Conservation (phyloP, 2,329 filamentous ascomycete species). For the Cladosporium sp. region DNA sequence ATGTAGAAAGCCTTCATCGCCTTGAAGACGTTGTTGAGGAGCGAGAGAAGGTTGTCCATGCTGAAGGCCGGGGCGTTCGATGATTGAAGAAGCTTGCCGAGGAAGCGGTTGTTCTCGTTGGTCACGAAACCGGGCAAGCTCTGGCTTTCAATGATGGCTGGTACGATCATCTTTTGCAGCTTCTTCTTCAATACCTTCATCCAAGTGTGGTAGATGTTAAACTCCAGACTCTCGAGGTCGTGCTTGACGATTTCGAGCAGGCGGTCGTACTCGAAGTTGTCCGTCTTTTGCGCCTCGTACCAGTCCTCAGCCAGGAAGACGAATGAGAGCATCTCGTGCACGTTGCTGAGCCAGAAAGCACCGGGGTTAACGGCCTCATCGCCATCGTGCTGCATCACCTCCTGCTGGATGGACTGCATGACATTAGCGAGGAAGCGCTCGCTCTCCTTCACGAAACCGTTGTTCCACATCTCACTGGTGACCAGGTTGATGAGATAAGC, state of each 20-base stretch:
- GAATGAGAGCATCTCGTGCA: conserved; percentile 99
- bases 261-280: conserved; percentile 98
- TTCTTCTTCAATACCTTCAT: conserved; percentile 99
- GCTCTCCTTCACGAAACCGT: conserved; percentile 98
- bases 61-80: conserved; percentile 94
- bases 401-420: conserved; percentile 99
- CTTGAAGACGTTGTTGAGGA: conserved; percentile 95
- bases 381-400: conserved; percentile 98
- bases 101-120: conserved; percentile 96
- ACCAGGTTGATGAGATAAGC: conserved; percentile 98
- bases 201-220: conserved; percentile 99
- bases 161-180: conserved; percentile 99
- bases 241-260: conserved; percentile 98
- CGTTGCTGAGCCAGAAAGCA: conserved; percentile 98
- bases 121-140: conserved; percentile 97
- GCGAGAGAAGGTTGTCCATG: conserved; percentile 96
- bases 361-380: conserved; percentile 97
- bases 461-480: conserved; percentile 99
- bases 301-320: conserved; percentile 98
- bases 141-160: conserved; percentile 97
- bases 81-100: conserved; percentile 90
- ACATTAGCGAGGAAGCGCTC: conserved; percentile 98
- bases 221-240: conserved; percentile 94
- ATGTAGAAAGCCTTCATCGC: conserved; percentile 99
- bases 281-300: conserved; percentile 99